Evolutionary conservation across 2,329 filamentous ascomycete genomes (phyloP), one percentile per base, ranked within the genome.

Genomic region (Fusarium albosuccineum): DNA sequence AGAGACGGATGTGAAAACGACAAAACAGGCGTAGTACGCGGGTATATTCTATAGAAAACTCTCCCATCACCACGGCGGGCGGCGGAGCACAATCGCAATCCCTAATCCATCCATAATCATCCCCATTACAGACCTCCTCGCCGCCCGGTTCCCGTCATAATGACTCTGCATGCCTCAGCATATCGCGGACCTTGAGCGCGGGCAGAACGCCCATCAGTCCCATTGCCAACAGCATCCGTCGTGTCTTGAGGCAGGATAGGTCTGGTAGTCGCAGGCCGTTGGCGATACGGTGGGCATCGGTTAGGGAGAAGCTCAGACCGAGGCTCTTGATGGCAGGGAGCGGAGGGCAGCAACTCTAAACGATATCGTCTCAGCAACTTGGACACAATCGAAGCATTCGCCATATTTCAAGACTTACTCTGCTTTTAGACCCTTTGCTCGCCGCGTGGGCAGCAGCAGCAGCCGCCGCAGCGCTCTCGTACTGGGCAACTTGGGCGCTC

Each of bases 121-220:
- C 40, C 42, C 45, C n/a, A n/a, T 55, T 34, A 41, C 53, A 22
- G 41, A 42, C 44, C 7, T 56, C 11, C 4, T 27, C 14, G 37
- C 30, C n/a, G 14, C 26, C 13, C 27, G 10, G 16, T 56, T 8
- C 30, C 65, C 70, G 71, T 73, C 71, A 73, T 70, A 73, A 70
- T n/a, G 62, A 56, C 53, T 62, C 61, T n/a, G 62, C 56, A 30
- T 67, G 57, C 36, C 41, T 54, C 16, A 70, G 44, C 57, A 70
- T 62, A 7, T 63, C 62, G 16, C 67, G 68, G 54, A 72, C 71
- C 34, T 64, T 61, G 51, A 70, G 59, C n/a, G 63, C 60, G 2
- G 73, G 69, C 14, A 74, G 34, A 30, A 76, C 64, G 13, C 73
- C 74, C 51, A 77, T 70, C 2, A 79, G 65, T 5, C 75, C 78